These are phyloP conservation scores for Xylaria cubensis DNA, from an alignment of 495 filamentous ascomycete genomes.

Conservation along the genomic window DNA sequence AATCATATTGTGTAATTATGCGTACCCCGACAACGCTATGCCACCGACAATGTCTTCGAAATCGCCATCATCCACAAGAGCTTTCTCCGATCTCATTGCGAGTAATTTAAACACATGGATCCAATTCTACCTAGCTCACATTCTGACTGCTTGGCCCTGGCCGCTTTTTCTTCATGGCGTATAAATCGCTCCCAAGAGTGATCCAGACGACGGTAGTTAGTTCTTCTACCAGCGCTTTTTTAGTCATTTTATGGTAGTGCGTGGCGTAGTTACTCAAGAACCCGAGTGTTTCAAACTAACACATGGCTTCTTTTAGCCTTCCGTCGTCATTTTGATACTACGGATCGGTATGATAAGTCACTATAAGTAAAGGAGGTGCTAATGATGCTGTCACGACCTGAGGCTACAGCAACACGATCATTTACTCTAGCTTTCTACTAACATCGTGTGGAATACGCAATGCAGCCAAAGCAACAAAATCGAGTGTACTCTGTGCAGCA, in stretches of 20 bases:
- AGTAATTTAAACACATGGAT: not conserved
- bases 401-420: not conserved
- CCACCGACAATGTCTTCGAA: not conserved
- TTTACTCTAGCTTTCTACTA: not conserved
- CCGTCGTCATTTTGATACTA: not conserved
- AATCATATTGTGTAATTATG: constrained; percentile 4
- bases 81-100: constrained; percentile 9
- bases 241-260: not conserved
- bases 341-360: not conserved
- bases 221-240: not conserved
- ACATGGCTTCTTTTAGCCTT: constrained; percentile 1
- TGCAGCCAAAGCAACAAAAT: not conserved
- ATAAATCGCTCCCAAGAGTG: not conserved
- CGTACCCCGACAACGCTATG: not conserved
- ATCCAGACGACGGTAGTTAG: not conserved
- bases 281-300: constrained; percentile 14
- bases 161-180: not conserved
- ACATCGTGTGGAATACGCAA: not conserved
- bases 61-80: not conserved
- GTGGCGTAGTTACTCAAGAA: constrained; percentile 5
- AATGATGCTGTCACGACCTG: not conserved
- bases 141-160: not conserved
- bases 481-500: too few species aligned
- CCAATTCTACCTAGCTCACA: not conserved
- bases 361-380: not conserved